phyloP scores from a whole-genome alignment of 192 early-diverging fungal genomes.

The Coemansia sp. region DNA sequence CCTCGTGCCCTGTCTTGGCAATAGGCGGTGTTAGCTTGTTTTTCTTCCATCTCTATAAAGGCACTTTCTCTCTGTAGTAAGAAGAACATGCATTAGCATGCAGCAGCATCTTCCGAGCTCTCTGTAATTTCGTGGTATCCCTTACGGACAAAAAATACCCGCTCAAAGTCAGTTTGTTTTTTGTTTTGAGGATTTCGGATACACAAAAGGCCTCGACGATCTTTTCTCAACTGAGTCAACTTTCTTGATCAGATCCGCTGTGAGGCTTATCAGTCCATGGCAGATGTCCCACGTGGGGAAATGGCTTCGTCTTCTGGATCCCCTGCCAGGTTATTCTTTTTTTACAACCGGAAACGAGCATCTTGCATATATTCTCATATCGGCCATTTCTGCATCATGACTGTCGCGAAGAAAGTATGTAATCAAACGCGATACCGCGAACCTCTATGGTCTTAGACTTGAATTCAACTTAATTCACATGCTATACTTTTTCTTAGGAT shows the following conservation, averaged over 20 bases:
- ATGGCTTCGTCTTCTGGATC: background rate
- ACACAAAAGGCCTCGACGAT: background rate
- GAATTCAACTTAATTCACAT: background rate
- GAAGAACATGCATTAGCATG: background rate
- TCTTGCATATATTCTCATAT: background rate
- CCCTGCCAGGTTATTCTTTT: background rate
- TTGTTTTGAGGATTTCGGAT: background rate
- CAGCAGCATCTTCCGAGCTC: background rate
- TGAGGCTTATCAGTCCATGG: background rate
- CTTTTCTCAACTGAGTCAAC: background rate
- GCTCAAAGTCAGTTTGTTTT: background rate
- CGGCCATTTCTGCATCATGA: background rate
- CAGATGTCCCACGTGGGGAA: background rate
- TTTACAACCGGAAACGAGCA: background rate
- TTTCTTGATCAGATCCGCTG: background rate
- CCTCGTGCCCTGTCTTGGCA: background rate
- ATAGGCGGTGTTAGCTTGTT: background rate
- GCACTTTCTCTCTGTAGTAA: background rate
- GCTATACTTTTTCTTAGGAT: constrained; percentile 21
- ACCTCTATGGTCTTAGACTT: background rate
- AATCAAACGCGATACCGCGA: background rate
- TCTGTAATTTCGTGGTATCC: background rate
- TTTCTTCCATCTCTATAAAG: background rate
- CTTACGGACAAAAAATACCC: background rate
- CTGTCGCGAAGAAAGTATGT: background rate